These are phyloP conservation scores for Oidiodendron maius DNA, from an alignment of 495 filamentous ascomycete genomes.

Conservation along the genomic window DNA sequence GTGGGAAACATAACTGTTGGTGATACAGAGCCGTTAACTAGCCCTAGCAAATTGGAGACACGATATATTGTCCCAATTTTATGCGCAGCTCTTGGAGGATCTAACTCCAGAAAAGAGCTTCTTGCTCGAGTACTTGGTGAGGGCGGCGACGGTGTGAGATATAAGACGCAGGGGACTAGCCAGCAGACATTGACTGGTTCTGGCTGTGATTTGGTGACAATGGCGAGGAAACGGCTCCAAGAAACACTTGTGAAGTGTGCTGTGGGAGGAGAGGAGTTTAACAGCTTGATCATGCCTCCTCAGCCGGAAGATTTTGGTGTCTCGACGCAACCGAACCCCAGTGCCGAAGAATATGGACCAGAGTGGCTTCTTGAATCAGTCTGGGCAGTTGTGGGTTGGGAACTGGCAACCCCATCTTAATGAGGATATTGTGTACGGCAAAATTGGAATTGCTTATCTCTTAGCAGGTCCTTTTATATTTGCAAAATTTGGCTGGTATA, in stretches of 20 bases:
- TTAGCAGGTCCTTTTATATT: too few relatives aligned
- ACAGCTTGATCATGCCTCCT: constrained; percentile 8
- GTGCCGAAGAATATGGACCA: constrained; percentile 14
- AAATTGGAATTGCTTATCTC: too few relatives aligned
- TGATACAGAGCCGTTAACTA: neutral
- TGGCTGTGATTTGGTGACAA: constrained; percentile 8
- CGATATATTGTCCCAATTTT: constrained; percentile 34
- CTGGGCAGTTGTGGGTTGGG: constrained; percentile 48
- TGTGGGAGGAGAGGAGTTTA: constrained; percentile 8
- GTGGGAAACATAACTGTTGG: constrained; percentile 12
- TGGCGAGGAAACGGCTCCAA: constrained; percentile 30
- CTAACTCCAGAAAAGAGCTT: constrained; percentile 15
- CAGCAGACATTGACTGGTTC: neutral
- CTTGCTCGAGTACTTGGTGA: constrained; percentile 1
- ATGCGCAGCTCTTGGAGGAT: constrained; percentile 26
- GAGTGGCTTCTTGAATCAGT: constrained; percentile 43
- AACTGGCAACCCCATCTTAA: too few relatives aligned
- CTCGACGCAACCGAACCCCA: neutral
- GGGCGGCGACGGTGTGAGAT: neutral
- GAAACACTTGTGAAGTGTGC: constrained; percentile 24
- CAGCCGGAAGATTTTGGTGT: constrained; percentile 5
- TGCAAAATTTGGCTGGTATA: too few relatives aligned
- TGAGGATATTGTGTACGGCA: too few relatives aligned
- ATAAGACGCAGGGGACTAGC: neutral
- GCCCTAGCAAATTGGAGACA: constrained; percentile 11